Evolutionary conservation across 192 early-diverging fungal genomes (phyloP).

Genomic region (Coemansia sp.): DNA sequence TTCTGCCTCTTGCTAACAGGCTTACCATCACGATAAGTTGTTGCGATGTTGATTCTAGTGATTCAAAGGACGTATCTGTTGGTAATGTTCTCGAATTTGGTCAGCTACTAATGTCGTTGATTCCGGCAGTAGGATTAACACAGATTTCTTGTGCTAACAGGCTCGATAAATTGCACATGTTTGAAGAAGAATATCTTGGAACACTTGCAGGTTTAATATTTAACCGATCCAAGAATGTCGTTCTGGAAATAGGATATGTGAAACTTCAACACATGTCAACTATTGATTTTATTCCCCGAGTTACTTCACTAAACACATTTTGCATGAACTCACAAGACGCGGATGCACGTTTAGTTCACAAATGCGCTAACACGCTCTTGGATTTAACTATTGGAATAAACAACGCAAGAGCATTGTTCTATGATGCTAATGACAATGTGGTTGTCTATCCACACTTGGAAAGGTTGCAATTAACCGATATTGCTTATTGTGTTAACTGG

Average conservation of each 20-base stretch:
- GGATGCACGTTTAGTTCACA: not conserved
- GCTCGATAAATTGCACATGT: not conserved
- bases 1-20: not conserved
- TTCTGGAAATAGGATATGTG: not conserved
- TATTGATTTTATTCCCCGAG: not conserved
- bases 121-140: not conserved
- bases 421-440: not conserved
- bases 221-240: not conserved
- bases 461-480: not conserved
- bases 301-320: not conserved
- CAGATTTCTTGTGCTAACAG: not conserved
- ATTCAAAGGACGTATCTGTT: not conserved
- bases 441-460: not conserved
- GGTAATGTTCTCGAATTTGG: not conserved
- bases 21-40: not conserved
- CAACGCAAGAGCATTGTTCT: not conserved
- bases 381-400: not conserved
- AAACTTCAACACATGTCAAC: not conserved
- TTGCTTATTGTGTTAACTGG: too few species aligned
- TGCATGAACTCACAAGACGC: not conserved
- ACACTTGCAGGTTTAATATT: not conserved
- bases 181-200: not conserved
- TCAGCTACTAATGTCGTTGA: not conserved
- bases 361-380: not conserved
- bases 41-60: not conserved